Conservation (phyloP, 2,329 filamentous ascomycete species). For the Verticillium nubilum region DNA sequence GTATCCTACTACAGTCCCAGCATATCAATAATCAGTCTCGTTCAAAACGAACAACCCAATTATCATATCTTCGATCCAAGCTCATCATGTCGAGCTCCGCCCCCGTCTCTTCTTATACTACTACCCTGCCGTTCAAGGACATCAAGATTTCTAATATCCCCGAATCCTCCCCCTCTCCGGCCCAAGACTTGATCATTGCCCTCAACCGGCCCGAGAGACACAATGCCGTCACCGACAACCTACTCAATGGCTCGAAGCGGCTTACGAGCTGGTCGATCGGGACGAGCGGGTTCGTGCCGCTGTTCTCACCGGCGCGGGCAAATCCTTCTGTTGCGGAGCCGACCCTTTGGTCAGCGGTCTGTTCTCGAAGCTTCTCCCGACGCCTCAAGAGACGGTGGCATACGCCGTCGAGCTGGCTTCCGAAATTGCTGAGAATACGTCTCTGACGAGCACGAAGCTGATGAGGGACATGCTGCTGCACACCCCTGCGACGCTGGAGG, state of each 20-base stretch:
- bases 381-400: neutral
- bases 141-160: conserved; percentile 6
- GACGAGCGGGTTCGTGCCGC: neutral
- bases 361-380: conserved; percentile 34
- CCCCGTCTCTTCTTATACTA: neutral
- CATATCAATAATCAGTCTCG: too few species aligned
- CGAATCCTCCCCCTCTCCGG: neutral
- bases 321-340: neutral
- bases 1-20: too few species aligned
- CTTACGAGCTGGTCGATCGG: neutral
- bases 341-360: conserved; percentile 49
- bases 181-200: conserved; percentile 1
- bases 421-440: conserved; percentile 4
- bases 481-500: conserved; percentile 3
- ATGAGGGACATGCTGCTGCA: conserved; percentile 10
- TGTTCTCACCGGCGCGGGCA: conserved; percentile 3
- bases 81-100: neutral
- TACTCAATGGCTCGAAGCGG: conserved; percentile 4
- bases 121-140: conserved; percentile 3
- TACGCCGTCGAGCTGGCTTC: neutral
- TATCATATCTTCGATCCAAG: too few species aligned
- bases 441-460: conserved; percentile 8
- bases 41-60: too few species aligned
- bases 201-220: neutral
- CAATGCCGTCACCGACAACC: conserved; percentile 3